Base-by-base conservation (phyloP, 2,329 filamentous ascomycete species). In the Hymenoscyphus infarciens region DNA sequence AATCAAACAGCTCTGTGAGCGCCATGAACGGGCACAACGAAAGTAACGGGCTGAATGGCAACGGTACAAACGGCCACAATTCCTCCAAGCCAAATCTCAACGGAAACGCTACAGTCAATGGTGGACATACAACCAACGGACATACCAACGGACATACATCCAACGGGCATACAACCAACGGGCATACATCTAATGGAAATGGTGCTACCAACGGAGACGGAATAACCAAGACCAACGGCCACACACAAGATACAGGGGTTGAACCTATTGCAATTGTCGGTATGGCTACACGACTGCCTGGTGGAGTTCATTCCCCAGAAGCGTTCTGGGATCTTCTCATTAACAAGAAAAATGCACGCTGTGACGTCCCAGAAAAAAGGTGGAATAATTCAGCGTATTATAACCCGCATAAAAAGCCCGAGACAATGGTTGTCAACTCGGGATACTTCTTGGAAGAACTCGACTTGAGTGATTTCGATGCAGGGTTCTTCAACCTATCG, bases 211-310 rank as follows among this genome's bases (percentile, higher is more conserved):
- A 61, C 19, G 59, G 33, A 16, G 10, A 45, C 29, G 52, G 25
- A 4, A 15, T 22, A 22, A 55, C 25, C 3, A 16, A 55, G 13
- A 25, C 31, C 13, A 39, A 56, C 49, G 53, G 19, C 7, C 45
- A 49, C 3, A 38, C n/a, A 38, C 22, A 35, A 53, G 31, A 42
- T 19, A 33, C 25, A 31, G 59, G 59, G 25, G 55, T 22, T 13
- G 62, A 64, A 35, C 63, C 64, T 8, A 63, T 66, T 19, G 64
- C 64, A 5, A 62, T 66, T 13, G 38, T 64, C 19, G 64, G 64
- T 2, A 66, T 66, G 60, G 62, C 71, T 8, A 74, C 73, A n/a
- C 69, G 74, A 42, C 68, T 76, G 1, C 72, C 74, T 8, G 74
- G 73, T 19, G 64, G 55, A 3, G 59, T 62, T 33, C 45, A 59